Percentiles rank a stretch among this genome's conserved stretches.
Evolutionary conservation across 768 basidiomycete genomes (phyloP).

Genomic region (Rhodosporidiobolus sp.): DNA sequence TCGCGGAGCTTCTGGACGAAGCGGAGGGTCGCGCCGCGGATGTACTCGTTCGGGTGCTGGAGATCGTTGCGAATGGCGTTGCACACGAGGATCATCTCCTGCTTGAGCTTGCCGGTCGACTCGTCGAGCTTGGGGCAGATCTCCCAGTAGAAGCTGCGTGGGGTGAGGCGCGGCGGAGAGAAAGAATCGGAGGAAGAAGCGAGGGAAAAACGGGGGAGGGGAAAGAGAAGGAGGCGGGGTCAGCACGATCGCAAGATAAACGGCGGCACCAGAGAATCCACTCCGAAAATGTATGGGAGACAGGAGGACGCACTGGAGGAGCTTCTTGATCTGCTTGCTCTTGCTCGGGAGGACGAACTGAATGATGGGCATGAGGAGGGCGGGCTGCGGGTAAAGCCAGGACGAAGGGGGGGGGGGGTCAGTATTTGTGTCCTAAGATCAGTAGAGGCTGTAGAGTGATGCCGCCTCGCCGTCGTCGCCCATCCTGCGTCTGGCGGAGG

Average conservation of each 20-base stretch:
- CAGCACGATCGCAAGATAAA: no score
- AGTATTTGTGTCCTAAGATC: not conserved
- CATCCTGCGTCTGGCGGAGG: no score
- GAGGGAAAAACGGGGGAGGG: not conserved
- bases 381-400: slow-evolving; percentile 21
- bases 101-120: slow-evolving; percentile 83
- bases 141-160: slow-evolving; percentile 83
- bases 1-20: slow-evolving; percentile 95
- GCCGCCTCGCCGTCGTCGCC: no score
- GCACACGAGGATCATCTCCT: slow-evolving; percentile 99
- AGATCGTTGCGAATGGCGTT: slow-evolving; percentile 98
- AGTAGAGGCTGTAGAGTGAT: no score
- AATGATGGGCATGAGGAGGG: slow-evolving; percentile 91
- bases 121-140: slow-evolving; percentile 98
- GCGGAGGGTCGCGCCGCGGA: slow-evolving; percentile 93
- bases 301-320: slow-evolving; percentile 54
- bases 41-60: slow-evolving; percentile 99
- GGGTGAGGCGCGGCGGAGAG: no score
- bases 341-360: slow-evolving; percentile 94
- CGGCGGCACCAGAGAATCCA: no score
- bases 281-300: not conserved
- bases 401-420: not conserved
- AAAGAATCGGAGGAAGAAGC: no score
- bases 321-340: slow-evolving; percentile 95
- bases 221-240: not conserved